Base-by-base conservation (phyloP, 1,284 basidiomycete species). In the Inonotus hispidus region DNA sequence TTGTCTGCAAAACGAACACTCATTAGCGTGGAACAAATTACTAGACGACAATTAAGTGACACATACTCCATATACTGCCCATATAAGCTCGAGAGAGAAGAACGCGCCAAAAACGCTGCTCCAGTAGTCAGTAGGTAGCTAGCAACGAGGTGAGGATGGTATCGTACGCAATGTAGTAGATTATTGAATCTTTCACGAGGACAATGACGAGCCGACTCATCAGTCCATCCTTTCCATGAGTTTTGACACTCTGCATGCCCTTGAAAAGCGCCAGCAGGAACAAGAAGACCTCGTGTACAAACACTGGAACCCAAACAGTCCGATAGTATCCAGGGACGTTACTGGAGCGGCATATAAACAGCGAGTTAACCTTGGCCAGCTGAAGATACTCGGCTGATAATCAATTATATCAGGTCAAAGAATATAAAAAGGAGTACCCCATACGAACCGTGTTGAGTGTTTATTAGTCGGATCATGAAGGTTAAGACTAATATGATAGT, bases 31-130 rank as follows among this genome's bases (percentile, higher is more conserved):
- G 2, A 35, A 21, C 23, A 43, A 21, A 25, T 19, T 13, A n/a
- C 35, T n/a, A n/a, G n/a, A n/a, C n/a, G n/a, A n/a, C n/a, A n/a
- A n/a, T n/a, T n/a, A n/a, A n/a, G n/a, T n/a, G 8, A 2, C 10
- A 53, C 58, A 13, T 5, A 59, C 58, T 7, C 58, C 58, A 13
- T 50, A 49, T 21, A 59, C 53, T 2, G 45, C 23, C 58, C 50
- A 59, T 8, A 59, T 23, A 1, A 59, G 50, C 8, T 32, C 32
- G 32, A 3, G 8, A 32, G 32, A 32, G 32, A 32, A 32, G 32
- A 32, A 32, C 3, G 8, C 32, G 8, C 4, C 32, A 8, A 32
- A 32, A 32, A 32, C 32, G 8, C 32, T 32, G 32, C n/a, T n/a
- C n/a, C n/a, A n/a, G n/a, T n/a, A n/a, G n/a, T n/a, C n/a, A n/a